These are phyloP conservation scores for Bocquillonia castaneifolia DNA, from an alignment of 441 rosid species.

Conservation along the genomic window DNA sequence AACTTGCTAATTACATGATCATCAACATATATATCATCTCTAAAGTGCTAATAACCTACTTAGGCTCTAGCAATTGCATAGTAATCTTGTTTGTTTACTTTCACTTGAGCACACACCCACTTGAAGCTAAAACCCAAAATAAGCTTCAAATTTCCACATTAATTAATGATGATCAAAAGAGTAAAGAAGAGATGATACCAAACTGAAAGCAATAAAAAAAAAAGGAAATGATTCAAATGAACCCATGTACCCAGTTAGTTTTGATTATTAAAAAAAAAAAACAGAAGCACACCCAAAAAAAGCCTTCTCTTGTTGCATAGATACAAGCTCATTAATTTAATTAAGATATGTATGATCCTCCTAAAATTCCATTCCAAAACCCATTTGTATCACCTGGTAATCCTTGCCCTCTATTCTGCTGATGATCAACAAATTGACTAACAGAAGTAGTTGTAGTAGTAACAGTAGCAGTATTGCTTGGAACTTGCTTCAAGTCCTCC, in stretches of 20 bases:
- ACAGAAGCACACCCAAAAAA: not conserved
- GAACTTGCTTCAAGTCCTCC: constrained; percentile 57
- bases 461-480: constrained; percentile 30
- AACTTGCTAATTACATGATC: not conserved
- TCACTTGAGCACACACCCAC: not conserved
- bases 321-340: not conserved
- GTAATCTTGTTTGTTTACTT: not conserved
- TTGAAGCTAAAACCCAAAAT: constrained; percentile 28
- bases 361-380: constrained; percentile 74
- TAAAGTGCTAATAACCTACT: not conserved
- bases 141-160: constrained; percentile 21
- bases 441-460: too few relatives aligned
- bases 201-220: not conserved
- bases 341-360: constrained; percentile 57
- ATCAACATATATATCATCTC: not conserved
- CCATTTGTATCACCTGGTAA: constrained; percentile 50
- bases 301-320: not conserved
- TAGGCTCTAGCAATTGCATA: not conserved
- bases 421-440: constrained; percentile 12
- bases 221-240: not conserved
- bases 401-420: constrained; percentile 35
- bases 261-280: not conserved
- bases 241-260: constrained; percentile 17
- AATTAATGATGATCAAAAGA: not conserved
- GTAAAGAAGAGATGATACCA: not conserved